Conservation (phyloP, 2,329 filamentous ascomycete genomes). For the Dactylellina parvicollis region DNA sequence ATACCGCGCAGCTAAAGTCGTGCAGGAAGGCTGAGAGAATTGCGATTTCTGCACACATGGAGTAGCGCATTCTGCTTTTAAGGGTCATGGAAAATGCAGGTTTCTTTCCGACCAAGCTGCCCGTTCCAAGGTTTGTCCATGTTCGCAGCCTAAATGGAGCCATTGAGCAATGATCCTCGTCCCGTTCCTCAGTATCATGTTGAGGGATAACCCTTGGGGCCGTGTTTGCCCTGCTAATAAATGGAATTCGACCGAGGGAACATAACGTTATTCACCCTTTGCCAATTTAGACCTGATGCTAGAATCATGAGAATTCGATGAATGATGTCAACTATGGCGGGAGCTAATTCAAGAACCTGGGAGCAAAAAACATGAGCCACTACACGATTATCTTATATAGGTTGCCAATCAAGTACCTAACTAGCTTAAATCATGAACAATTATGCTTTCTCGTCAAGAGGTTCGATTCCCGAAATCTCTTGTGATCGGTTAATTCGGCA, state of each 20-base stretch:
- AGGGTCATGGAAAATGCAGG: neutral
- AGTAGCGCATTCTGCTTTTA: constrained; percentile 9
- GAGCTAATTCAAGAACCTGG: no score
- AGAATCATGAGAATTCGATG: no score
- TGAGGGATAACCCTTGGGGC: neutral
- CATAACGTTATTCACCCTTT: constrained; percentile 1
- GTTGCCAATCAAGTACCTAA: no score
- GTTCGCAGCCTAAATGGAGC: constrained; percentile 20
- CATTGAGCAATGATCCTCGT: constrained; percentile 11
- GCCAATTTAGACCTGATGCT: neutral
- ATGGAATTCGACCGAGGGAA: neutral
- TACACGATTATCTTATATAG: no score
- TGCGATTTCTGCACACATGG: neutral
- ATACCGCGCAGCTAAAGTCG: neutral
- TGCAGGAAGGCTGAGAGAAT: constrained; percentile 39
- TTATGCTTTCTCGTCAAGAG: no score
- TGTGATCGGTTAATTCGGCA: no score
- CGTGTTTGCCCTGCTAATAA: constrained; percentile 14
- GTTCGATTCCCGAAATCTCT: no score
- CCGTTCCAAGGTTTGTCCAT: constrained; percentile 12
- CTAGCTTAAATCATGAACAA: no score
- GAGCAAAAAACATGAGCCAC: no score
- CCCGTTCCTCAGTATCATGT: neutral
- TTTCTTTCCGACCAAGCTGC: neutral
- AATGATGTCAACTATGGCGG: no score